phyloP scores from a whole-genome alignment of 108 stramenopile species.

The Skeletonema costatum region DNA sequence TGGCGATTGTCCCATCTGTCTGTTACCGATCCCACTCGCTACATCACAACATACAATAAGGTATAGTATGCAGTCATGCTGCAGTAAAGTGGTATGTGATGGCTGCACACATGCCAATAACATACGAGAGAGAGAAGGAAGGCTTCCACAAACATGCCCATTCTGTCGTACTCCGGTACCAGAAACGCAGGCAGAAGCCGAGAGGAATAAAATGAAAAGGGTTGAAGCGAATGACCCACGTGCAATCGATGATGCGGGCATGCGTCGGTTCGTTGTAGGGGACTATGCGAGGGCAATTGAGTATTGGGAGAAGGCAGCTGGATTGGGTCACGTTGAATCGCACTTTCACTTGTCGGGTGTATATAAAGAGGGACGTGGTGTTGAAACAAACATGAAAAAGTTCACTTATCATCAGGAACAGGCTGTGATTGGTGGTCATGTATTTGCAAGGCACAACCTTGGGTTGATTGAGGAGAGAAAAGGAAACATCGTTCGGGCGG shows the following conservation, averaged over 20 bases:
- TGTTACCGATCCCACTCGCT: background rate
- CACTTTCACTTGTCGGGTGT: background rate
- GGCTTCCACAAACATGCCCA: background rate
- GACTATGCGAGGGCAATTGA: background rate
- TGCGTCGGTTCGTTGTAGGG: background rate
- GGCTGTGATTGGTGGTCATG: background rate
- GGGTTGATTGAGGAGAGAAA: background rate
- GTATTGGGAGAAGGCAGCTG: background rate
- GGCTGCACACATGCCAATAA: background rate
- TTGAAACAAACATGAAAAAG: background rate
- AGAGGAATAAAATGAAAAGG: background rate
- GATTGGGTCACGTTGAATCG: background rate
- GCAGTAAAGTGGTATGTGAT: background rate
- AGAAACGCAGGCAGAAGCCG: background rate
- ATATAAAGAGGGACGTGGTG: background rate
- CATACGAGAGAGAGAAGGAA: background rate
- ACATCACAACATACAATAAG: too few relatives aligned
- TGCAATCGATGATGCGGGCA: background rate
- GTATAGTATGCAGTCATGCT: background rate
- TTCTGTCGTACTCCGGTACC: background rate
- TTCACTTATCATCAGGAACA: background rate
- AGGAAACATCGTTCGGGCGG: background rate
- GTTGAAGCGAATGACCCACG: background rate
- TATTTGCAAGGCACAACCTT: background rate
- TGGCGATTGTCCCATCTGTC: background rate